Conservation (phyloP, 306 rosid genomes). For the Gynostemma pentaphyllum region DNA sequence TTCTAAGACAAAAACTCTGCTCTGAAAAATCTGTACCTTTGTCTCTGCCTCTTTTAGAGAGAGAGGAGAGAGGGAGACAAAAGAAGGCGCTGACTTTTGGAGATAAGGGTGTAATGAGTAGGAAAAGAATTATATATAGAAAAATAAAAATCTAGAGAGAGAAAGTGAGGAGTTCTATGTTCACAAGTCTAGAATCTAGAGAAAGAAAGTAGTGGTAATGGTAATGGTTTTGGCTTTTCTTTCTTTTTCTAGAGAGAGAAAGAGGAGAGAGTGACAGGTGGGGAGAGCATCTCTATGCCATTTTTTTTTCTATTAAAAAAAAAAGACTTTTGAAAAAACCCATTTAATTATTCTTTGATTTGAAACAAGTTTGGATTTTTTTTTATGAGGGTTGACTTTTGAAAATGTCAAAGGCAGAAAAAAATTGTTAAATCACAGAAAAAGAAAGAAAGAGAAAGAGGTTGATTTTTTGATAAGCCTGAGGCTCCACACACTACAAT, state of each 20-base stretch:
- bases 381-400: slow-evolving; percentile 24
- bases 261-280: slow-evolving; percentile 1
- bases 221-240: background rate
- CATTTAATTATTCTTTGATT: background rate
- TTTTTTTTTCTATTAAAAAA: background rate
- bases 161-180: background rate
- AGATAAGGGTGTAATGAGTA: slow-evolving; percentile 30
- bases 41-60: slow-evolving; percentile 13
- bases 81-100: slow-evolving; percentile 59
- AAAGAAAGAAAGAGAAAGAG: background rate
- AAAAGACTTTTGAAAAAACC: background rate
- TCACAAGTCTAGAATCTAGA: slow-evolving; percentile 9
- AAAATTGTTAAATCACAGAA: background rate
- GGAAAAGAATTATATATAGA: slow-evolving; percentile 22
- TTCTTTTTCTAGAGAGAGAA: background rate
- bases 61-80: slow-evolving; percentile 26
- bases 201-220: slow-evolving; percentile 7
- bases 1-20: slow-evolving; percentile 15
- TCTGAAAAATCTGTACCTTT: slow-evolving; percentile 26
- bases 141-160: slow-evolving; percentile 20
- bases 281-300: slow-evolving; percentile 41
- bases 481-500: slow-evolving; percentile 30
- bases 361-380: slow-evolving; percentile 9
- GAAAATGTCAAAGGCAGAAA: slow-evolving; percentile 30
- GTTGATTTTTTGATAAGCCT: background rate